phyloP scores from a whole-genome alignment of 1,284 basidiomycete genomes.

The Cryptococcus jaspeensis region DNA sequence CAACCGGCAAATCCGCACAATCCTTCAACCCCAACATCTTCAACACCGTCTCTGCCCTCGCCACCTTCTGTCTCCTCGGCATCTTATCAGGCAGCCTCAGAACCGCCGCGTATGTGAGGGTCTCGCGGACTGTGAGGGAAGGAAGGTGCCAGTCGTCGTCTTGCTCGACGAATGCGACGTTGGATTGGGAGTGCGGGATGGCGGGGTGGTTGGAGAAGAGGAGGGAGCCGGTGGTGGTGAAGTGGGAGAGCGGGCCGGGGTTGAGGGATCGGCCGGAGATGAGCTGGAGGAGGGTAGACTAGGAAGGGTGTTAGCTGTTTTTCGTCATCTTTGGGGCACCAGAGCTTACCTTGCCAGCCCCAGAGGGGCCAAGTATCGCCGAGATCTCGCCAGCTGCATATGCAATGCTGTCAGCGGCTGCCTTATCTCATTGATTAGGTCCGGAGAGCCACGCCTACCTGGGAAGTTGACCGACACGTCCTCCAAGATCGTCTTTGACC shows the following conservation, averaged over 20 bases:
- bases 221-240: constrained; percentile 44
- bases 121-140: constrained; percentile 53
- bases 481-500: constrained; percentile 52
- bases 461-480: constrained; percentile 53
- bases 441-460: constrained; percentile 20
- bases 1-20: constrained; percentile 59
- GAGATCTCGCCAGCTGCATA: constrained; percentile 52
- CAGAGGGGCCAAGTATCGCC: constrained; percentile 54
- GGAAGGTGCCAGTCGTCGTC: constrained; percentile 57
- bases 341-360: constrained; percentile 52
- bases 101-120: constrained; percentile 56
- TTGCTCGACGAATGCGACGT: constrained; percentile 58
- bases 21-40: constrained; percentile 57
- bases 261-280: constrained; percentile 51
- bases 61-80: constrained; percentile 51
- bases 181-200: constrained; percentile 36
- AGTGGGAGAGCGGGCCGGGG: constrained; percentile 47
- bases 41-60: constrained; percentile 56
- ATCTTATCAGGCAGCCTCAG: constrained; percentile 55
- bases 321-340: background rate
- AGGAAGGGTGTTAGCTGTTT: constrained; percentile 11
- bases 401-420: background rate
- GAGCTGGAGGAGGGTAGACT: constrained; percentile 55
- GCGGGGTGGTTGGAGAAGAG: constrained; percentile 46
- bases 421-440: background rate